Evolutionary conservation across 495 filamentous ascomycete genomes (phyloP), one percentile per base, ranked within the genome.

Genomic region (Stereocaulon alpinum): DNA sequence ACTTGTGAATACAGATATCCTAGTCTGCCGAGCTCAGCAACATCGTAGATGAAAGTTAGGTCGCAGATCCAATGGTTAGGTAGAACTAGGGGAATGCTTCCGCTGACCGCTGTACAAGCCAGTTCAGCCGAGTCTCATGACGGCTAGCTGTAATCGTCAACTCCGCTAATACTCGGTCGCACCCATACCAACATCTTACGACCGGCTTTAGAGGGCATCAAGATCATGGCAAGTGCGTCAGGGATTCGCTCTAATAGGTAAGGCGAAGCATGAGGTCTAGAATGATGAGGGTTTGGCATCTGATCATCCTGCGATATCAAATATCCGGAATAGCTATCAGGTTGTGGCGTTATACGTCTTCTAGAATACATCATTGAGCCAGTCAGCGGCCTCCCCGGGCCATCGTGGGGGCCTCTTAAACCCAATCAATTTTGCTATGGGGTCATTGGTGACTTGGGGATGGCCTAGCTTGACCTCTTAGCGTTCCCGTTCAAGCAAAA

Each of bases 281-380:
- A 37, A 32, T 18, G 15, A 52, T 29, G 47, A 50, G 30, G 17
- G 34, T n/a, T 52, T 52, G 49, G 29, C 49, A 52, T 52, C 48
- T 51, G 48, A 34, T 27, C 30, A 20, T 12, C 48, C 17, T 34
- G 49, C n/a, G 34, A 32, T 11, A 52, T 52, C 30, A 32, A 2
- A 17, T 29, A 34, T 12, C 30, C 34, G 49, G 29, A 20, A 52
- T 18, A 37, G 12, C 49, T 52, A 18, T 52, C 30, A n/a, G 49
- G 29, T 18, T n/a, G 20, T 37, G 49, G 49, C 30, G 49, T 52
- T 20, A 3, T 17, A 20, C 17, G 32, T 51, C 49, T 34, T 51
- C 49, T n/a, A 51, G 29, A 51, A 51, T 2, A 11, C 9, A 12
- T 51, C 4, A 29, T 15, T 27, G 29, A n/a, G 18, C 49, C 49